These are phyloP conservation scores for Verticillium albo-atrum DNA, from an alignment of 2,329 filamentous ascomycete genomes.

Conservation along the genomic window DNA sequence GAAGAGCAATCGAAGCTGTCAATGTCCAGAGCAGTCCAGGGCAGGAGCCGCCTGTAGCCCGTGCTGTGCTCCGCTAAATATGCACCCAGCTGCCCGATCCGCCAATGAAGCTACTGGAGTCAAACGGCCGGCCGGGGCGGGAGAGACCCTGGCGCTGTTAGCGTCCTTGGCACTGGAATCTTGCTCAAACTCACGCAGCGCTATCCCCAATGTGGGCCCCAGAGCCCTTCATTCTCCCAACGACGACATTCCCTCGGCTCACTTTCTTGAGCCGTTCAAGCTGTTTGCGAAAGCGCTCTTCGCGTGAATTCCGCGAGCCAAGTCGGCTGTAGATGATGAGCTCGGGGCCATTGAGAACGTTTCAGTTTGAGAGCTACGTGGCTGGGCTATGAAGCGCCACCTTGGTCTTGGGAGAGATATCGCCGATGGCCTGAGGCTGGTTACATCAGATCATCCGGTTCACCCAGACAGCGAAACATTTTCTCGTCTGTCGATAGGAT, in stretches of 20 bases:
- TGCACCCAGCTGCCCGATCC: neutral
- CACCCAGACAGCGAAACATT: neutral
- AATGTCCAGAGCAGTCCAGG: neutral
- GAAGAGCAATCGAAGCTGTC: neutral
- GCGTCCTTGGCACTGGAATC: slow-evolving; percentile 10
- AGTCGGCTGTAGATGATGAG: neutral
- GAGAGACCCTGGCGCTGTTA: slow-evolving; percentile 8
- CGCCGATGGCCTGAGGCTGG: neutral
- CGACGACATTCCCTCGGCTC: neutral
- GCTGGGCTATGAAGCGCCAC: neutral
- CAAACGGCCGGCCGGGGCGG: neutral
- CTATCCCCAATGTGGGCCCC: neutral
- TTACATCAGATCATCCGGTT: neutral
- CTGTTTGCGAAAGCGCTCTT: neutral
- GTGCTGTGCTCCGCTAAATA: neutral
- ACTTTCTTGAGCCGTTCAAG: neutral
- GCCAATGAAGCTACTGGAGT: neutral
- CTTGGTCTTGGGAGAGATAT: neutral
- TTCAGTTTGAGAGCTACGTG: neutral
- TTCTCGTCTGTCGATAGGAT: neutral
- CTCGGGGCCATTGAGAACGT: neutral
- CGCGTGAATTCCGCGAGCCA: neutral
- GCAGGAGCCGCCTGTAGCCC: neutral
- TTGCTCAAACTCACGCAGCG: slow-evolving; percentile 15
- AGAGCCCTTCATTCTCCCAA: neutral